These are phyloP conservation scores for Fonsecaea nubica DNA, from an alignment of 2,329 filamentous ascomycete genomes.

Conservation along the genomic window DNA sequence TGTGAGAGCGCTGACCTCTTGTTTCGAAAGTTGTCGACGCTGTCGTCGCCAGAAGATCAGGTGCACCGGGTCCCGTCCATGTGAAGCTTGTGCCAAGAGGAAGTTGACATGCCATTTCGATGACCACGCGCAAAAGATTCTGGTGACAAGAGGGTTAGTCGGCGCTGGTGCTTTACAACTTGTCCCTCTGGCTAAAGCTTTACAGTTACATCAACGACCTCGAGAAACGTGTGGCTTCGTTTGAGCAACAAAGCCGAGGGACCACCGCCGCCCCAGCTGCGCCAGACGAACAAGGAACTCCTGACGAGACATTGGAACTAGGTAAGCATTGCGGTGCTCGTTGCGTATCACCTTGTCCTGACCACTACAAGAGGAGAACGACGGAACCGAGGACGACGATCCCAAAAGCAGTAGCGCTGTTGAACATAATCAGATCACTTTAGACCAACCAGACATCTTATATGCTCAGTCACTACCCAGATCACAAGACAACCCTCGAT, in stretches of 20 bases:
- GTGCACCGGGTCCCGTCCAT: conserved; percentile 53
- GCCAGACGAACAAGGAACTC: neutral
- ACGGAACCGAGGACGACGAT: neutral
- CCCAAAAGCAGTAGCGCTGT: neutral
- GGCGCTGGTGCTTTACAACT: conserved; percentile 1
- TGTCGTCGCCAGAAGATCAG: conserved; percentile 57
- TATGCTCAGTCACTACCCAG: neutral
- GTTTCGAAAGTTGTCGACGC: conserved; percentile 46
- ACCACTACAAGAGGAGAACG: neutral
- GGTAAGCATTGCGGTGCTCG: neutral
- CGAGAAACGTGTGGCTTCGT: conserved; percentile 20
- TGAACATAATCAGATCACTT: neutral
- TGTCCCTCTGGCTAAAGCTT: neutral
- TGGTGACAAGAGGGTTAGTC: conserved; percentile 56
- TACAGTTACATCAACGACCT: conserved; percentile 48
- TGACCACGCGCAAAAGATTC: conserved; percentile 57
- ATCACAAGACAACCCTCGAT: conserved; percentile 42
- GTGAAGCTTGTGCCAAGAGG: conserved; percentile 54
- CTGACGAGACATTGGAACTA: neutral
- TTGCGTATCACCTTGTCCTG: neutral
- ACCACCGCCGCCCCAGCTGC: neutral
- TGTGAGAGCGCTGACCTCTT: neutral
- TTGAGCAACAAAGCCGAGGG: conserved; percentile 2
- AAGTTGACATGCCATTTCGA: conserved; percentile 54
- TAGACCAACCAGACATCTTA: neutral